Evolutionary conservation across 1,139 yeast species (phyloP).

Genomic region (Kodamaea suecica): DNA sequence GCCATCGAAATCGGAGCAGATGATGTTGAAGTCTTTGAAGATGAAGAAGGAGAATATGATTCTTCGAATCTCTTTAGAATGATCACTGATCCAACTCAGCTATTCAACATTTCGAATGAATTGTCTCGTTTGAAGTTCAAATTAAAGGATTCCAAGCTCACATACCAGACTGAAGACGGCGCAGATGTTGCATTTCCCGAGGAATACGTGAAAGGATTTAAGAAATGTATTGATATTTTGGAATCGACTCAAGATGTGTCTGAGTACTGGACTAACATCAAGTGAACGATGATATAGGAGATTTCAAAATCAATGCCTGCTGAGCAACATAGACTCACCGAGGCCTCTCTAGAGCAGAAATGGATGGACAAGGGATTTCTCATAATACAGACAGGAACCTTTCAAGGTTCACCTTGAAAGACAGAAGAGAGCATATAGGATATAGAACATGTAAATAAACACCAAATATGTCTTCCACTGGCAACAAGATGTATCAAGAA

Average conservation of each 20-base stretch:
- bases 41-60: constrained; percentile 40
- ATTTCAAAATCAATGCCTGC: neutral
- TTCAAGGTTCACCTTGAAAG: no score
- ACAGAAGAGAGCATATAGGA: no score
- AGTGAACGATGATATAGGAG: no score
- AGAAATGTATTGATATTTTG: constrained; percentile 56
- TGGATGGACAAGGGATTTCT: no score
- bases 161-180: constrained; percentile 64
- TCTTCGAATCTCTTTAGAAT: constrained; percentile 35
- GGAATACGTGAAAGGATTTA: constrained; percentile 49
- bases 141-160: constrained; percentile 68
- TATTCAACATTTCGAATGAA: constrained; percentile 58
- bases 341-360: no score
- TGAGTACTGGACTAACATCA: constrained; percentile 63
- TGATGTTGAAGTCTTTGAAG: constrained; percentile 60
- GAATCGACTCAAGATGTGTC: constrained; percentile 82
- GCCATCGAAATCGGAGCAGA: constrained; percentile 82
- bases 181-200: constrained; percentile 53
- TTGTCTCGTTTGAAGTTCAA: constrained; percentile 54
- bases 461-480: no score
- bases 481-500: no score
- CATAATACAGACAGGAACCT: no score
- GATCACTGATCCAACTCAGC: constrained; percentile 59
- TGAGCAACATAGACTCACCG: neutral
- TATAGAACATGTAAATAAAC: no score